Evolutionary conservation across 225 moss, liverwort and hornwort species (phyloP).

Genomic region (Marchantia paleacea): DNA sequence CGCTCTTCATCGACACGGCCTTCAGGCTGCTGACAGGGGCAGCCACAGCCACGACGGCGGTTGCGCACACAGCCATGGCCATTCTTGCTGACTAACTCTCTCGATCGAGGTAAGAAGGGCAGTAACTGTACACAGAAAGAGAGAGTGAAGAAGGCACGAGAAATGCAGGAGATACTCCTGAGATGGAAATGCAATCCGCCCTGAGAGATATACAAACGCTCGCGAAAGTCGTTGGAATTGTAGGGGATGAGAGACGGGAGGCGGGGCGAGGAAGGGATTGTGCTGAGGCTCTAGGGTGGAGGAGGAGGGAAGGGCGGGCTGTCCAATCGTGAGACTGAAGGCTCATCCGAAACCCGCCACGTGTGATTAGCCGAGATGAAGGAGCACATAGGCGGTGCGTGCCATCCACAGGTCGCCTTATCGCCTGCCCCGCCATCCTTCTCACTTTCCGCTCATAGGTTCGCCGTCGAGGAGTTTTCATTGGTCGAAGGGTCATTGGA

Average conservation of each 20-base stretch:
- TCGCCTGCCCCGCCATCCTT: not conserved
- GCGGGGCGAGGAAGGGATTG: not conserved
- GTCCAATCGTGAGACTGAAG: not conserved
- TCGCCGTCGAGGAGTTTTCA: not conserved
- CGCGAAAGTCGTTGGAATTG: not conserved
- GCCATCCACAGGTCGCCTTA: slow-evolving; percentile 7
- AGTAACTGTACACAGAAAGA: no score
- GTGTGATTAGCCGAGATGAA: not conserved
- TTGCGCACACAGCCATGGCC: not conserved
- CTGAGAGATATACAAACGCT: not conserved
- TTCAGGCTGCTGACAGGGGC: slow-evolving; percentile 8
- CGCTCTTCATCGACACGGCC: not conserved
- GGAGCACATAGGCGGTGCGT: not conserved
- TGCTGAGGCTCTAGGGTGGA: not conserved
- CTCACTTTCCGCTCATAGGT: not conserved
- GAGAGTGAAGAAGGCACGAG: not conserved
- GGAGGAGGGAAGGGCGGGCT: not conserved
- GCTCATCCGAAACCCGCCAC: slow-evolving; percentile 5
- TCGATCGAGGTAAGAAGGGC: not conserved
- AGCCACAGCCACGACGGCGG: not conserved
- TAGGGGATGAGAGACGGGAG: not conserved
- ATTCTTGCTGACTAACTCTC: not conserved
- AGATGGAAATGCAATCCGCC: not conserved
- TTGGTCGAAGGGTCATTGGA: not conserved
- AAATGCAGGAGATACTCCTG: not conserved